Percentiles rank a stretch among this genome's conserved stretches.
These are phyloP conservation scores for Astragalus glycyphyllos DNA, from an alignment of 306 rosid genomes.

Conservation along the genomic window DNA sequence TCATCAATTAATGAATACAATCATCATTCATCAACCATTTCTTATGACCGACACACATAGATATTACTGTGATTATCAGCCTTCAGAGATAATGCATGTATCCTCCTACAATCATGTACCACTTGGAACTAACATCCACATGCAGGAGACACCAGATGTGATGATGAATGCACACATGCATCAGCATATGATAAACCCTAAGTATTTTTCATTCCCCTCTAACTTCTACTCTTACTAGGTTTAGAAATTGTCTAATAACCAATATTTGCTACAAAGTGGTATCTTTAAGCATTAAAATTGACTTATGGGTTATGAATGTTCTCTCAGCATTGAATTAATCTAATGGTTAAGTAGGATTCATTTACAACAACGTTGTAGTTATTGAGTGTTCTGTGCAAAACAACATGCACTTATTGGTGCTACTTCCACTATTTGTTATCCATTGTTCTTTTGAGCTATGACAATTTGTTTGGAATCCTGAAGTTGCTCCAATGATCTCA, in stretches of 20 bases:
- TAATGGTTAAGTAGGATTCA: too few species aligned
- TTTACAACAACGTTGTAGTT: too few species aligned
- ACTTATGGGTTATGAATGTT: too few species aligned
- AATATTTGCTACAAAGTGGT: background rate
- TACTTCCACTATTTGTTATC: too few species aligned
- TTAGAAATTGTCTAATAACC: background rate
- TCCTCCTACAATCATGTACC: conserved; percentile 25
- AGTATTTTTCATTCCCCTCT: background rate
- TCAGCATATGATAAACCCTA: background rate
- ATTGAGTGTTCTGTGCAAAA: too few species aligned
- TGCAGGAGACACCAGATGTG: background rate
- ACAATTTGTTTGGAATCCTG: conserved; percentile 43
- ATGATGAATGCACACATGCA: conserved; percentile 19
- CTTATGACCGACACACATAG: conserved; percentile 22
- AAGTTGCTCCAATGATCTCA: conserved; percentile 73
- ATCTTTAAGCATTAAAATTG: too few species aligned
- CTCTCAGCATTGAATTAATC: too few species aligned
- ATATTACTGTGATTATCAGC: conserved; percentile 22
- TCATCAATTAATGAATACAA: conserved; percentile 21
- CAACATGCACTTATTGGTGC: too few species aligned
- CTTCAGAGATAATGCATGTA: conserved; percentile 22
- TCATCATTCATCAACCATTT: conserved; percentile 32
- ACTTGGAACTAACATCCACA: conserved; percentile 4
- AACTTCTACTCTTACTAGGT: background rate
- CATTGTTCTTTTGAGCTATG: background rate